Base-by-base conservation (phyloP, 257 asterid genomes). In the Dorcoceras hygrometricum region DNA sequence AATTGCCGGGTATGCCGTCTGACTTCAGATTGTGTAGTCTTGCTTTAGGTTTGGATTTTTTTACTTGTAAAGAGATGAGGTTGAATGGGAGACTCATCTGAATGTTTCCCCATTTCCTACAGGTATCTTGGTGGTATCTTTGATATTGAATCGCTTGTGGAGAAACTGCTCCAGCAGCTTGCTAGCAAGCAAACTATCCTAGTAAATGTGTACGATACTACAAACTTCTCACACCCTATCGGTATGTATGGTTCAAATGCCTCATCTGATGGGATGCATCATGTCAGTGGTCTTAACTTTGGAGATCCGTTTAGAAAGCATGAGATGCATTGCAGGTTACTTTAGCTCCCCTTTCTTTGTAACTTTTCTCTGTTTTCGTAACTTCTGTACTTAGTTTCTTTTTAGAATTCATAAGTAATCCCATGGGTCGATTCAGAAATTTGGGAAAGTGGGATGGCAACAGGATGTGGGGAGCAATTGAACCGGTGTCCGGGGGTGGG, bases 81-180 rank as follows among this genome's bases (percentile, higher is more conserved):
- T 22, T 16, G 20, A 34, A 23, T 67, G 59, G 56, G 39, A 54
- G 48, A 53, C 57, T 23, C 4, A 24, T 61, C 51, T 31, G 16
- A 1, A 56, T 22, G 16, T 69, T 71, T 71, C 55, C n/a, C 23
- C 55, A 56, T 31, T 66, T 28, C 26, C 18, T 73, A 65, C 84
- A 94, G 99, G 89, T 94, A 94, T 75, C 94, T 94, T 59, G 99
- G 99, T n/a, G 99, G 97, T 66, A 89, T 94, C 60, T 91, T 94
- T 66, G 99, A 94, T 71, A 80, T 90, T 57, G 99, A 94, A 78
- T 94, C 99, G 32, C 95, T 94, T 29, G 97, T 94, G 22, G 99
- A 94, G 82, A 94, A 94, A 80, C 80, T 94, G 63, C 99, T 94
- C 71, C 96, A 90, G 3, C 99, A 94, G 80, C 97, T 94, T 75